phyloP scores from a whole-genome alignment of 192 early-diverging fungal species.

The Cladochytrium replicatum region DNA sequence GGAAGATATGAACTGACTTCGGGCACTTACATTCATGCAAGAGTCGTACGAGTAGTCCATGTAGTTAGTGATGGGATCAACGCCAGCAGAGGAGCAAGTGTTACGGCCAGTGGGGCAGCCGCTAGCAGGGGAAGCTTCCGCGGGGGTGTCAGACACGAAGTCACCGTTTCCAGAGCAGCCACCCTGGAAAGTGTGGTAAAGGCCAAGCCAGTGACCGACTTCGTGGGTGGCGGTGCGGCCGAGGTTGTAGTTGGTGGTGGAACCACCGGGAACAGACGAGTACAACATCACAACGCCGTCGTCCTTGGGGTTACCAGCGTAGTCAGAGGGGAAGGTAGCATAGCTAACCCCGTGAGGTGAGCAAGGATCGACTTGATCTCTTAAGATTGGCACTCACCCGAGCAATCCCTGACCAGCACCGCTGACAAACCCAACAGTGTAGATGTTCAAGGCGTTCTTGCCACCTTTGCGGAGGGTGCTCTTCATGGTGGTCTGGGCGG shows the following conservation, averaged over 20 bases:
- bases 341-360: no score
- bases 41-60: slow-evolving; percentile 6
- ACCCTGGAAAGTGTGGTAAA: slow-evolving; percentile 18
- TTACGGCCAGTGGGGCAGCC: slow-evolving; percentile 3
- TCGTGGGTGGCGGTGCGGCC: slow-evolving; percentile 6
- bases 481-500: background rate
- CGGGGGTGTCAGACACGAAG: background rate
- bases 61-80: slow-evolving; percentile 6
- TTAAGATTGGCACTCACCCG: no score
- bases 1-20: no score
- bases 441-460: background rate
- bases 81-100: background rate
- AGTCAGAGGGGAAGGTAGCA: slow-evolving; percentile 20
- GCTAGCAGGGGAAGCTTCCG: background rate
- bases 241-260: slow-evolving; percentile 14
- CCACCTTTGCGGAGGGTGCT: background rate
- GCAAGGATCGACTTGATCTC: no score
- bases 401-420: no score
- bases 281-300: slow-evolving; percentile 22
- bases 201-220: slow-evolving; percentile 20
- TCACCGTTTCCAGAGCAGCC: slow-evolving; percentile 9
- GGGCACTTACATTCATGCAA: slow-evolving; percentile 2
- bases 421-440: no score
- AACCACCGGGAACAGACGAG: slow-evolving; percentile 10
- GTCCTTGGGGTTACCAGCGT: slow-evolving; percentile 3